These are phyloP conservation scores for Ascochyta viciae-villosae DNA, from an alignment of 2,329 filamentous ascomycete genomes.

Conservation along the genomic window DNA sequence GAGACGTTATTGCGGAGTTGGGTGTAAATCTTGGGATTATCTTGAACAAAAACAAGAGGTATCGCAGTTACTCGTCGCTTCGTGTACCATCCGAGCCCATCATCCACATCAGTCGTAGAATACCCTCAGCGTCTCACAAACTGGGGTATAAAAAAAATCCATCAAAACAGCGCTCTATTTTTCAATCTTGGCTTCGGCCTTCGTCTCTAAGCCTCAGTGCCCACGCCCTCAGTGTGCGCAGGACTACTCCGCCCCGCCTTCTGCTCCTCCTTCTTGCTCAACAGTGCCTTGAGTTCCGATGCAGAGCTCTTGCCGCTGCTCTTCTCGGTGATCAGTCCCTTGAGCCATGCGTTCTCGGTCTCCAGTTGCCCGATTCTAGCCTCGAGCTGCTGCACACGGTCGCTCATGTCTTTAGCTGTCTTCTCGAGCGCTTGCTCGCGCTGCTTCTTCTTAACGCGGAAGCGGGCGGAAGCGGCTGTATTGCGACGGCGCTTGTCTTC, in stretches of 20 bases:
- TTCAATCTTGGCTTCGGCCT: conserved; percentile 42
- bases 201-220: conserved; percentile 40
- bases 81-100: conserved; percentile 1
- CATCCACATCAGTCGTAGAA: not conserved
- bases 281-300: conserved; percentile 42
- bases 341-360: conserved; percentile 62
- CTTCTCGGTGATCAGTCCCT: conserved; percentile 60
- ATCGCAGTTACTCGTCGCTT: conserved; percentile 4
- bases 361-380: conserved; percentile 62
- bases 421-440: conserved; percentile 61
- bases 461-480: conserved; percentile 60
- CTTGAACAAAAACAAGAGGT: conserved; percentile 13
- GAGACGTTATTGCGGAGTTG: not conserved
- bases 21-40: conserved; percentile 6
- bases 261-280: conserved; percentile 46
- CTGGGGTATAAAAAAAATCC: conserved; percentile 1
- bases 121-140: not conserved
- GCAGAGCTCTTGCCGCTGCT: conserved; percentile 46
- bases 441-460: conserved; percentile 64
- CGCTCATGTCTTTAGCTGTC: conserved; percentile 59
- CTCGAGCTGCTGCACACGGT: conserved; percentile 59
- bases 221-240: conserved; percentile 48
- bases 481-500: conserved; percentile 63
- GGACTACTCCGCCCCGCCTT: conserved; percentile 44
- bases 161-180: conserved; percentile 2